Conservation (phyloP, 225 moss, liverwort and hornwort genomes). For the Sphagnum tenellum region DNA sequence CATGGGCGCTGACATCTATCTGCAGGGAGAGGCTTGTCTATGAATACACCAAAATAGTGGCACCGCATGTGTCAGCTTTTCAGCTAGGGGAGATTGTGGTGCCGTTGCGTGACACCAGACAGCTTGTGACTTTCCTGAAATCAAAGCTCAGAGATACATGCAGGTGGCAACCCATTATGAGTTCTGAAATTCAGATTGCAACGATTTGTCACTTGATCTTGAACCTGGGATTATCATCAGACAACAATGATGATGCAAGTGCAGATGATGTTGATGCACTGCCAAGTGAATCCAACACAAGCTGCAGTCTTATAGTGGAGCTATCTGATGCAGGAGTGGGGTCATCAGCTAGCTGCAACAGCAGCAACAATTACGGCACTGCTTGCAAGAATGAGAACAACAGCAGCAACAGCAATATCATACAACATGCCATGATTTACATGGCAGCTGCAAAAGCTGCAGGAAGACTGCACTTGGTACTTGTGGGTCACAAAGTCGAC, state of each 20-base stretch:
- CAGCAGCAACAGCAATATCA: not conserved
- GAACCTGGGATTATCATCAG: conserved; percentile 10
- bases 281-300: too few species aligned
- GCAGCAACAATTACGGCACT: too few species aligned
- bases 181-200: conserved; percentile 19
- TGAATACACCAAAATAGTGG: conserved; percentile 41
- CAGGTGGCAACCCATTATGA: conserved; percentile 6
- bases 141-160: conserved; percentile 33
- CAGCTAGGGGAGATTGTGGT: conserved; percentile 48
- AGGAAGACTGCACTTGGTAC: conserved; percentile 43
- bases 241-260: too few species aligned
- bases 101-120: conserved; percentile 32
- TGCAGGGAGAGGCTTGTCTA: conserved; percentile 43
- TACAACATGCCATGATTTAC: conserved; percentile 37
- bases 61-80: conserved; percentile 39
- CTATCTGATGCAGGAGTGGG: too few species aligned
- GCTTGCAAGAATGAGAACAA: too few species aligned
- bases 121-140: conserved; percentile 40
- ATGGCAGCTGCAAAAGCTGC: conserved; percentile 32
- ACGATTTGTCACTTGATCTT: conserved; percentile 36
- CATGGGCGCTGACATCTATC: not conserved
- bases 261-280: too few species aligned
- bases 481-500: conserved; percentile 50
- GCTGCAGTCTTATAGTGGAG: too few species aligned
- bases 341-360: too few species aligned